Base-by-base conservation (phyloP, 441 rosid genomes). In the Euphorbia celastroides region DNA sequence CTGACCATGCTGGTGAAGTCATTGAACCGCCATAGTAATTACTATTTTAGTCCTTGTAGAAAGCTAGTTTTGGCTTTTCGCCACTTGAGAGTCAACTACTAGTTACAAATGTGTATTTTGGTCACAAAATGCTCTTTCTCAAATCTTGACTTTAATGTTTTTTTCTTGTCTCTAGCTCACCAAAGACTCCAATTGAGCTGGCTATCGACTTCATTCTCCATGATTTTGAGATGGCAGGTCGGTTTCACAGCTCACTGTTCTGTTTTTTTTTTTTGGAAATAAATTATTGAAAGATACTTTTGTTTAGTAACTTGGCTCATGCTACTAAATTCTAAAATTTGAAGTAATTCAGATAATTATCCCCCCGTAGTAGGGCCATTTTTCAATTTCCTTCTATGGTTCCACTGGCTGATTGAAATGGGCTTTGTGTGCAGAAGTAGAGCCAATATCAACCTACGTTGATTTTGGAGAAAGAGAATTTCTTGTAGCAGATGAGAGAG, bases 161-260 rank as follows among this genome's bases (percentile, higher is more conserved):
- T 22, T 7, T 48, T 10, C 38, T 31, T 42, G 27, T 62, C 26
- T 65, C 56, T 34, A 75, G 98, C 69, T 62, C 82, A 41, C 94
- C 94, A 7, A 82, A 83, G 80, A 88, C 99, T 68, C 99, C 98
- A 11, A 88, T 94, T 61, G 99, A 94, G 72, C 97, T 94, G 50
- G 98, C 99, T 67, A 94, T 94, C 76, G 99, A 94, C 83, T 94
- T 94, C 81, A 92, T 94, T 63, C 87, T 94, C 36, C 99, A 94
- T 74, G 99, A 94, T 70, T 94, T 94, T 75, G 99, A 94, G 90
- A 94, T 94, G 99, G 96, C 98, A 68, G 98, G 99, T 90, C 27
- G 66, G 80, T 66, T 71, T 69, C 64, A 13, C 36, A 30, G 28
- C 30, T 65, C 23, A 13, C 34, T 74, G 32, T 42, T 41, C 22